Evolutionary conservation across 2,329 filamentous ascomycete genomes (phyloP), one percentile per base, ranked within the genome.

Genomic region (Penicillium brasilianum): DNA sequence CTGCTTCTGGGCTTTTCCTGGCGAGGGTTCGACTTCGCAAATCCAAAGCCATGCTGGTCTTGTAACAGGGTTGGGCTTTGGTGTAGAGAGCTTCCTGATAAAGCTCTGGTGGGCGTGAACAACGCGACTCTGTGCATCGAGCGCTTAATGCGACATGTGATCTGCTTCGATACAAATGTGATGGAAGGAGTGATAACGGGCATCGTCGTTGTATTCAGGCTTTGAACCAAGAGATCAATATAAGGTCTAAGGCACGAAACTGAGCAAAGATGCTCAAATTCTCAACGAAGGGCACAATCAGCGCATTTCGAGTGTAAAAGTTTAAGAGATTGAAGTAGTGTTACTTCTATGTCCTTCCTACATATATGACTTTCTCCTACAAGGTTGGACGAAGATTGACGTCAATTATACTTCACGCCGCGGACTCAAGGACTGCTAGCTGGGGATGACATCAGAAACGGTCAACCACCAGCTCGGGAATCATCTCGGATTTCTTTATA

Each of bases 21-120:
- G 14, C 78, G 71, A 0, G 76, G 76, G 56, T 85, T 86, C 30
- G 83, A 83, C 3, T 81, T 77, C 34, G 79, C 77, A 66, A 85
- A 85, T 0, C 81, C 82, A 66, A 83, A 82, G 4, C 80, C 82
- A 66, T 81, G 74, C 62, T 78, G 78, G 61, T 85, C 82, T 65
- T 84, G 78, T 4, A 85, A 75, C n/a, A 84, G 70, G 7, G 72
- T 76, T 22, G 64, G 44, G 6, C 66, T 66, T 46, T 69, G 65
- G 7, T 51, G 41, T 18, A 62, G 55, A 1, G 59, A 34, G 1
- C 66, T 72, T 3, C 57, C 66, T 18, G 72, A 69, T 4, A 75
- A 51, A 10, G 32, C 36, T 58, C 66, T 66, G 1, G 56, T 56
- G n/a, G 58, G 58, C 14, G 39, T 53, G 2, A 57, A 44, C 11